Evolutionary conservation across 441 rosid genomes (phyloP), one percentile per base, ranked within the genome.

Genomic region (Kokia cookei): DNA sequence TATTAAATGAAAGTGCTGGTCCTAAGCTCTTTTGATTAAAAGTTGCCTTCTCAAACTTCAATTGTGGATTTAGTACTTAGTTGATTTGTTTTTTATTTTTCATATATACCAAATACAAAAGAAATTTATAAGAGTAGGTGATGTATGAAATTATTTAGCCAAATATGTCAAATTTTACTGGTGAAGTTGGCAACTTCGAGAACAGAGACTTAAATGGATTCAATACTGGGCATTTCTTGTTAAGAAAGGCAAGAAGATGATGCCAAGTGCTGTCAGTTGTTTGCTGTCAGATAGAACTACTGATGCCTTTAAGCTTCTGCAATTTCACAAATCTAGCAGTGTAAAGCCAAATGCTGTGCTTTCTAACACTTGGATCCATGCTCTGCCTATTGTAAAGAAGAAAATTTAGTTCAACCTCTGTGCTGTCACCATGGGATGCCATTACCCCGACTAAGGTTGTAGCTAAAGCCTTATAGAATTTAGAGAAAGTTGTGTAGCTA

Each of bases 261-360:
- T 89, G 91, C 81, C 81, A 26, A 71, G 65, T 77, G 92, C 91
- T 22, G 77, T 92, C 91, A 79, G 97, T 97, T 42, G 92, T 92
- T 82, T 93, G 96, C 82, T 84, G 69, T 92, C 97, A 24, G 91
- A 93, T 80, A 89, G 92, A 82, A 90, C 90, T 62, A 88, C 80
- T 6, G 96, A 92, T 77, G 93, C 87, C 42, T 94, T 91, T 75
- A 92, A 91, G 89, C 90, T 94, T 51, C 84, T 92, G 89, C 94
- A 89, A 72, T 60, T 86, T 48, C 82, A 90, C 81, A 91, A 91
- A 86, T 81, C 86, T 0, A 74, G 84, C 9, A 81, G 82, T 43
- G 42, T 87, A 50, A 65, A 71, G 78, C 97, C 93, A 5, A 90
- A 84, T 57, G 61, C 84, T 60, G 93, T 94, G 78, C 76, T 90